Evolutionary conservation across 495 filamentous ascomycete genomes (phyloP).

Genomic region (Lasiosphaeriaceae sp.): DNA sequence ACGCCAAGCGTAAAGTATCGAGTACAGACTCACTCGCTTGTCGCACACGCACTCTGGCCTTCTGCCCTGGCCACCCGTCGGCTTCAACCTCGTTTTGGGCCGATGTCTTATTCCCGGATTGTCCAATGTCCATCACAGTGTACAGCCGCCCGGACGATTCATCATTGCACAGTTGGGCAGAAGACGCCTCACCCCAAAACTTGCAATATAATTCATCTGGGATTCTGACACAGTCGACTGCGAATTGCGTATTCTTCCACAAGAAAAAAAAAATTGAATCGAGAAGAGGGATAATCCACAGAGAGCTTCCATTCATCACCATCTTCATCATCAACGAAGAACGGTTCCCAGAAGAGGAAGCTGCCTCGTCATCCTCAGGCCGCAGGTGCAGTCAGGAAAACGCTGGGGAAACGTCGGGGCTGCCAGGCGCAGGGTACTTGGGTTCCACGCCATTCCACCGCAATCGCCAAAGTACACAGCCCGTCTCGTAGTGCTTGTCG

Average conservation of each 20-base stretch:
- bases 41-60: background rate
- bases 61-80: background rate
- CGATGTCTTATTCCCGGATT: background rate
- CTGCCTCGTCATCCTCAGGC: slow-evolving; percentile 32
- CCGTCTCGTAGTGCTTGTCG: slow-evolving; percentile 2
- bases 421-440: slow-evolving; percentile 2
- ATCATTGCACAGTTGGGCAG: background rate
- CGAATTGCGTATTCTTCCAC: background rate
- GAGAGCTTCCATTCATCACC: slow-evolving; percentile 2
- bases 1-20: background rate
- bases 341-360: slow-evolving; percentile 21
- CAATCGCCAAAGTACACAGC: slow-evolving; percentile 7
- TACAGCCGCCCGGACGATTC: background rate
- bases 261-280: no score
- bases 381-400: slow-evolving; percentile 16
- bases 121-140: background rate
- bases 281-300: no score
- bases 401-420: background rate
- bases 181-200: background rate
- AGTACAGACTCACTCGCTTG: background rate
- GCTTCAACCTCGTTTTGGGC: background rate
- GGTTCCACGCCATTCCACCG: slow-evolving; percentile 2
- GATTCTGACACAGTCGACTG: background rate
- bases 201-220: background rate
- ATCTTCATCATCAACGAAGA: slow-evolving; percentile 6